Evolutionary conservation across 2,329 filamentous ascomycete genomes (phyloP), one percentile per base, ranked within the genome.

Genomic region (Phoma sp.): DNA sequence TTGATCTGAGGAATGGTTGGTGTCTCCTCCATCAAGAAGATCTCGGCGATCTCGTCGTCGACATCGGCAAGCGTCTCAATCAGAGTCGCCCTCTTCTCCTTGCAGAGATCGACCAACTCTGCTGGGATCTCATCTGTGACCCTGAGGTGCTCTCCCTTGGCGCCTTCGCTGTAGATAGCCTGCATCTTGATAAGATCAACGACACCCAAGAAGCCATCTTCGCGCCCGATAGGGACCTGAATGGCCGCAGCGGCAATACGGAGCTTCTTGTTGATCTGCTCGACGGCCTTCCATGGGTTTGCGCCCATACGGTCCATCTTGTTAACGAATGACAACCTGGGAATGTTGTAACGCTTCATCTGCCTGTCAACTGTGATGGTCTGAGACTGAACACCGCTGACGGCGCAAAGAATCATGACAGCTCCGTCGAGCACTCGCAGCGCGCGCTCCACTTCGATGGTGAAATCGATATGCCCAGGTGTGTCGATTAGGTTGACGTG

Each of bases 231-330:
- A 9, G 95, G 95, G 22, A 99, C 87, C 78, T 99, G 95, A 38
- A 99, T 84, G 17, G 95, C 95, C 12, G 95, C 95, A 31, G 95
- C 95, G 29, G 91, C 88, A 48, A 98, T 89, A 79, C 93, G 93
- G 60, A 99, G 85, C 80, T 99, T 99, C 69, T 88, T 85, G 80
- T 96, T 97, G 82, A 99, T 98, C 79, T 97, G 93, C 36, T 99
- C 94, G 53, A 99, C 88, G 8, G 92, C 93, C 79, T 96, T 97
- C 87, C 93, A 99, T 8, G 95, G 95, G 74, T 99, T 98, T 62
- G 95, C 91, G 57, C 95, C 95, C 90, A 97, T 97, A 63, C 95
- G 89, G 74, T 99, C 95, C 94, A 99, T 98, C 84, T 99, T 99
- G 82, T 99, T 99, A 75, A 99, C 87, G 72, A 99, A 99, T 50